These are phyloP conservation scores for Abrus precatorius DNA, from an alignment of 306 rosid species.

Conservation along the genomic window DNA sequence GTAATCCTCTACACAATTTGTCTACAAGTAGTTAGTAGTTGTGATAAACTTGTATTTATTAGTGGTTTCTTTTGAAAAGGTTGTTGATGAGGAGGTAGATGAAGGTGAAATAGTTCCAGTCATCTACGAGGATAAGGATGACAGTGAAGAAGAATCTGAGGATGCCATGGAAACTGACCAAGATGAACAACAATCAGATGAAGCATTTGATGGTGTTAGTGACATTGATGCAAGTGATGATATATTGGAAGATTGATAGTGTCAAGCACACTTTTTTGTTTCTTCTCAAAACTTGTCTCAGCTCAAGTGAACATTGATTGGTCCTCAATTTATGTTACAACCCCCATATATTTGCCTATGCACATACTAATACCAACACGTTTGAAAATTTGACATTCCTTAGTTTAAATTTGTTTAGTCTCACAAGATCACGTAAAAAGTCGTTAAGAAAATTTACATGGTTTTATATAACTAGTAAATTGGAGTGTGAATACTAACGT, in stretches of 20 bases:
- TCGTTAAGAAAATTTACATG: too few relatives aligned
- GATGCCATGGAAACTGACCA: constrained; percentile 79
- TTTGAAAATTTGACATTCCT: constrained; percentile 18
- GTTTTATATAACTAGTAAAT: too few relatives aligned
- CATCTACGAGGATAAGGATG: constrained; percentile 70
- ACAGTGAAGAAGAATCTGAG: constrained; percentile 68
- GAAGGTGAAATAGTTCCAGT: constrained; percentile 59
- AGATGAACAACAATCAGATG: constrained; percentile 55
- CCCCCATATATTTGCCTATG: not conserved
- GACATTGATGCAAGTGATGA: constrained; percentile 63
- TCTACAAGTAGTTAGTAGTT: not conserved
- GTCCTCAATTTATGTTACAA: not conserved
- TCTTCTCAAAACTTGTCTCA: constrained; percentile 2
- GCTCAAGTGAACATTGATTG: not conserved
- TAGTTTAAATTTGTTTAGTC: not conserved
- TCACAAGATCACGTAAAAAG: too few relatives aligned
- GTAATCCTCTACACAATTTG: constrained; percentile 46
- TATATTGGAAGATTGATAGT: constrained; percentile 52
- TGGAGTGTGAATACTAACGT: too few relatives aligned
- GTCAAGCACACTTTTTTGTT: constrained; percentile 3
- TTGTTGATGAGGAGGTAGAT: constrained; percentile 63
- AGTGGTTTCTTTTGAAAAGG: constrained; percentile 52
- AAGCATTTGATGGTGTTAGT: constrained; percentile 54
- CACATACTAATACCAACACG: constrained; percentile 4
- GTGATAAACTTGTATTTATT: not conserved